Evolutionary conservation across 2,329 filamentous ascomycete species (phyloP).

Genomic region (Calonectria pseudoturangicola): DNA sequence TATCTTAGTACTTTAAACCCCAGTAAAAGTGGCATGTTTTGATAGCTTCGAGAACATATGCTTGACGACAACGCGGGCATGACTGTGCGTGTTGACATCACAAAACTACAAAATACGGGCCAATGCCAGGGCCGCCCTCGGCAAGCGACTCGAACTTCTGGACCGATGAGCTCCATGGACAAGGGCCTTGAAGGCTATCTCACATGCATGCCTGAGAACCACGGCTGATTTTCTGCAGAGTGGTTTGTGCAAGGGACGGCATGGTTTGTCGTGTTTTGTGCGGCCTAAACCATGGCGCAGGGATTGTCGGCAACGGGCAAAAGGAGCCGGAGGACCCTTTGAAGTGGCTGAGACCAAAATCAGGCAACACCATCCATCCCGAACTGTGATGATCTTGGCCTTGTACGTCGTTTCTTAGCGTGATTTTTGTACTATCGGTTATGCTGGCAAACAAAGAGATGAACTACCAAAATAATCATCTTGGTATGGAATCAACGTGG

Average conservation of each 20-base stretch:
- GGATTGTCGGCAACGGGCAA: neutral
- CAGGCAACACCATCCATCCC: neutral
- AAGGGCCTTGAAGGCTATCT: conserved; percentile 22
- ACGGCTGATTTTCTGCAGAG: neutral
- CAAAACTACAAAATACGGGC: conserved; percentile 45
- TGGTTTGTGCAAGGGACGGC: neutral
- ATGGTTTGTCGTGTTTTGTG: neutral
- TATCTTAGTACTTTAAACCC: conserved; percentile 8
- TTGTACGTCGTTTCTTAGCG: neutral
- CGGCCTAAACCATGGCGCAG: neutral
- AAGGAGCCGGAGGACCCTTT: neutral
- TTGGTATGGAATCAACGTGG: neutral
- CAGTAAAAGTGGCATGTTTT: neutral
- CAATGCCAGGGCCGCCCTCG: conserved; percentile 24
- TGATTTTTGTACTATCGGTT: neutral
- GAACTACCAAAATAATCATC: neutral
- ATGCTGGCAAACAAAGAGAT: too few relatives aligned
- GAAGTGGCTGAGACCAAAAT: conserved; percentile 18
- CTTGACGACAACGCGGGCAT: neutral
- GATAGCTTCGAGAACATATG: neutral
- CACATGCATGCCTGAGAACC: conserved; percentile 15
- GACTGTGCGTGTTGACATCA: conserved; percentile 43
- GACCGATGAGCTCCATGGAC: conserved; percentile 9
- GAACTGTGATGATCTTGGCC: neutral
- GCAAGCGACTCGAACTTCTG: conserved; percentile 21